phyloP scores from a whole-genome alignment of 441 rosid genomes.

The Gossypium armourianum region DNA sequence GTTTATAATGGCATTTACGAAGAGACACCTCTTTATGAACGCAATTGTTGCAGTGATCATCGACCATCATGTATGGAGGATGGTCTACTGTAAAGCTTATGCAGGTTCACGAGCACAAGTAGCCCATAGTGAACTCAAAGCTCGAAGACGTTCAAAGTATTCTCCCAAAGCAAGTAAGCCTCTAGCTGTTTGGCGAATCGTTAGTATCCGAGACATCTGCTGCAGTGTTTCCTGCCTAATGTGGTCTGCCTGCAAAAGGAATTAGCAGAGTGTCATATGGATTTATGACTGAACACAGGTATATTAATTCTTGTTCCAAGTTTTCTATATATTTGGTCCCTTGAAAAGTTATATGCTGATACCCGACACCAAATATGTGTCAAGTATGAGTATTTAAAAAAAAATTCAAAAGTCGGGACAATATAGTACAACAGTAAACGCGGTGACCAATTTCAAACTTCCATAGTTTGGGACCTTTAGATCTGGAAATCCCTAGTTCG shows the following conservation, averaged over 20 bases:
- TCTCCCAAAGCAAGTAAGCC: slow-evolving; percentile 78
- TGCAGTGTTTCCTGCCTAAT: slow-evolving; percentile 68
- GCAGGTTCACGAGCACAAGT: slow-evolving; percentile 54
- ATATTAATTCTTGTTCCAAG: neutral
- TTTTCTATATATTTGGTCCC: too few relatives aligned
- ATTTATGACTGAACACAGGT: neutral
- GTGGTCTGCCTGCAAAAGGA: slow-evolving; percentile 61
- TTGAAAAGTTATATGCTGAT: too few relatives aligned
- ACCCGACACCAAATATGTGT: too few relatives aligned
- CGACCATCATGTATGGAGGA: neutral
- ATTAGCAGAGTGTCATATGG: neutral
- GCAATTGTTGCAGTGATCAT: slow-evolving; percentile 9
- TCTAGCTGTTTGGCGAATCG: slow-evolving; percentile 66
- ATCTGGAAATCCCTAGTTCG: too few relatives aligned
- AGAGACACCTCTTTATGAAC: slow-evolving; percentile 16
- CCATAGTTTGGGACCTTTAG: too few relatives aligned
- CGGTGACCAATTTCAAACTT: too few relatives aligned
- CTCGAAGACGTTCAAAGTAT: slow-evolving; percentile 71
- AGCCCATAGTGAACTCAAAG: slow-evolving; percentile 65
- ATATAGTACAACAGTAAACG: neutral
- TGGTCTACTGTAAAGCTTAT: slow-evolving; percentile 19
- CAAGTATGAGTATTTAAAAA: too few relatives aligned
- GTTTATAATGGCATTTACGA: slow-evolving; percentile 15
- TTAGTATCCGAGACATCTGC: slow-evolving; percentile 65
- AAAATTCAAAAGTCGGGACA: neutral